Percentiles rank a stretch among this genome's conserved stretches.
These are phyloP conservation scores for Yarrowia sp. DNA, from an alignment of 805 yeast species.

Conservation along the genomic window DNA sequence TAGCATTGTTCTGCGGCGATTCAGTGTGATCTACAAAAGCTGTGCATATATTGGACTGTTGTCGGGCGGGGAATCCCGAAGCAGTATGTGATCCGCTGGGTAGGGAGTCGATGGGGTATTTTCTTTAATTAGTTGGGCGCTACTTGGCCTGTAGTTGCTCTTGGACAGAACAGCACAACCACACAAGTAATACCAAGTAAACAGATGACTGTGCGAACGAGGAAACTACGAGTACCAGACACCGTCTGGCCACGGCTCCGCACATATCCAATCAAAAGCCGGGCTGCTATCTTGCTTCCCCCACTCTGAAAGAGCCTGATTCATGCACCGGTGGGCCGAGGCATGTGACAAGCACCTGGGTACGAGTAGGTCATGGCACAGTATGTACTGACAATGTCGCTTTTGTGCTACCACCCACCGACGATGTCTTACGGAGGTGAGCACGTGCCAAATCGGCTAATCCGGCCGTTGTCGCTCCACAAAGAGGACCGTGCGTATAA, in stretches of 20 bases:
- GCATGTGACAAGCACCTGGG: slow-evolving; percentile 15
- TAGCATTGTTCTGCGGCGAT: too few relatives aligned
- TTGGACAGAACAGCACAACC: too few relatives aligned
- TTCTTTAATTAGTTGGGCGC: too few relatives aligned
- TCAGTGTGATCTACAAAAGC: neutral
- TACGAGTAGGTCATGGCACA: neutral
- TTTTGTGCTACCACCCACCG: too few relatives aligned
- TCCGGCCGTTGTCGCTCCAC: slow-evolving; percentile 6
- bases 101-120: too few relatives aligned
- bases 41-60: neutral
- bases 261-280: slow-evolving; percentile 21
- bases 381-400: too few relatives aligned
- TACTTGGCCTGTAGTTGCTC: too few relatives aligned
- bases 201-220: neutral
- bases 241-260: neutral
- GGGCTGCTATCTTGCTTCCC: slow-evolving; percentile 18
- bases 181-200: neutral
- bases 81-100: too few relatives aligned
- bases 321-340: slow-evolving; percentile 34
- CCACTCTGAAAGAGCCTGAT: slow-evolving; percentile 10
- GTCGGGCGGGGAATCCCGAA: neutral
- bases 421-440: slow-evolving; percentile 26
- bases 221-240: too few relatives aligned
- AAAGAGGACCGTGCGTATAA: slow-evolving; percentile 23
- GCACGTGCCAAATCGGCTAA: slow-evolving; percentile 7